Evolutionary conservation across 495 filamentous ascomycete genomes (phyloP), one percentile per base, ranked within the genome.

Genomic region (Aspergillus taichungensis): DNA sequence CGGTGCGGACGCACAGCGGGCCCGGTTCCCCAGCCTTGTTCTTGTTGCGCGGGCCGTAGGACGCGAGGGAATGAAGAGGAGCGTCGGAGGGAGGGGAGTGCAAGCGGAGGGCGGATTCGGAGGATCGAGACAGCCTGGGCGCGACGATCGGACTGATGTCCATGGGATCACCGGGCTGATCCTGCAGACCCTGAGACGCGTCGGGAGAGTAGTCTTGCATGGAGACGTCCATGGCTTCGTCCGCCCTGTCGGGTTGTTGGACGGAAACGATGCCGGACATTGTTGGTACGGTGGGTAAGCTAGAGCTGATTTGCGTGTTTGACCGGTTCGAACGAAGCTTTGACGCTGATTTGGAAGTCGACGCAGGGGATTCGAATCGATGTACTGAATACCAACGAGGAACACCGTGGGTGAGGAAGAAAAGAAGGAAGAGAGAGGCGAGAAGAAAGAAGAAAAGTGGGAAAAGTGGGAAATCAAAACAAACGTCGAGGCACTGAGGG

Each of bases 131-230:
- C 27, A 8, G 13, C 2, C 40, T 30, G 18, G 42, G 38, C 5
- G 39, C 45, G 18, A 40, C 18, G 11, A 44, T 13, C 13, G 49
- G 40, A 30, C 37, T 42, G 18, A 53, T 51, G 28, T 58, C 49
- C 55, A 54, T 58, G 6, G 51, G 49, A 48, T 52, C 51, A 29
- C 37, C 40, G 13, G 29, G 11, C 11, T 6, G 7, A 35, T 42
- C 37, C 10, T n/a, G 9, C 13, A 13, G 2, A 5, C 18, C 37
- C 5, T n/a, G n/a, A 9, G 8, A 38, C n/a, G 44, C 5, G 10
- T 35, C 36, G 11, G 27, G 49, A 40, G 5, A 45, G 7, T 29
- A 50, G 18, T 45, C 43, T 45, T n/a, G 31, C 46, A 29, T 57
- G 18, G 18, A 24, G 4, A 24, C 55, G 8, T 37, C 11, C 51